Conservation (phyloP, 495 filamentous ascomycete genomes). For the Coniosporium apollinis region DNA sequence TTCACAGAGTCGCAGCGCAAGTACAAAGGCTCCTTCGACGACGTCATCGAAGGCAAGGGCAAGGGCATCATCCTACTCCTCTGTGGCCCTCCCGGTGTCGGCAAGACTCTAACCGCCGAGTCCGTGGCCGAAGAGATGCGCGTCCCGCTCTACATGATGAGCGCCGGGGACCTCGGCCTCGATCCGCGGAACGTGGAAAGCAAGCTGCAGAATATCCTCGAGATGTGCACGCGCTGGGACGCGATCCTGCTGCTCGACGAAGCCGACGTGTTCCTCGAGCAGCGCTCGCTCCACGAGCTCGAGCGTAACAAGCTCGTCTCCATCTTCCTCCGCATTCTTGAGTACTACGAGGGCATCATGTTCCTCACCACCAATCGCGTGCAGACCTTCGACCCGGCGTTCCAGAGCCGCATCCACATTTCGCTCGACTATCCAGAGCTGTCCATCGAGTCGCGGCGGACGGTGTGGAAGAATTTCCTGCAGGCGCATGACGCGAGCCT, state of each 20-base stretch:
- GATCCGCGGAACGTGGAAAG: conserved; percentile 19
- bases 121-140: conserved; percentile 25
- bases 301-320: conserved; percentile 26
- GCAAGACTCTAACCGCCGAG: conserved; percentile 26
- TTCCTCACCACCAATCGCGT: conserved; percentile 30
- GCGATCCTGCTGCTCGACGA: conserved; percentile 44
- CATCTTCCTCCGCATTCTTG: conserved; percentile 34
- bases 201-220: conserved; percentile 23
- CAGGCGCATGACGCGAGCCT: conserved; percentile 8
- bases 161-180: conserved; percentile 22
- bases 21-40: conserved; percentile 28
- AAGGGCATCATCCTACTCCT: conserved; percentile 25
- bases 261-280: conserved; percentile 50
- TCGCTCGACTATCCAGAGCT: conserved; percentile 25
- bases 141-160: conserved; percentile 25
- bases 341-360: conserved; percentile 45
- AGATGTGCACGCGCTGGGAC: conserved; percentile 26
- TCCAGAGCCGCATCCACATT: conserved; percentile 27
- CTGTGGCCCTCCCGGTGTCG: conserved; percentile 23
- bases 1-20: conserved; percentile 31
- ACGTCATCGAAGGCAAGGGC: conserved; percentile 36
- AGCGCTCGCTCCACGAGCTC: conserved; percentile 21
- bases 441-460: conserved; percentile 13
- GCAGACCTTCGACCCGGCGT: conserved; percentile 23
- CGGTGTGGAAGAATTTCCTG: conserved; percentile 31